phyloP scores from a whole-genome alignment of 192 early-diverging fungal species.

The Coemansia sp. region DNA sequence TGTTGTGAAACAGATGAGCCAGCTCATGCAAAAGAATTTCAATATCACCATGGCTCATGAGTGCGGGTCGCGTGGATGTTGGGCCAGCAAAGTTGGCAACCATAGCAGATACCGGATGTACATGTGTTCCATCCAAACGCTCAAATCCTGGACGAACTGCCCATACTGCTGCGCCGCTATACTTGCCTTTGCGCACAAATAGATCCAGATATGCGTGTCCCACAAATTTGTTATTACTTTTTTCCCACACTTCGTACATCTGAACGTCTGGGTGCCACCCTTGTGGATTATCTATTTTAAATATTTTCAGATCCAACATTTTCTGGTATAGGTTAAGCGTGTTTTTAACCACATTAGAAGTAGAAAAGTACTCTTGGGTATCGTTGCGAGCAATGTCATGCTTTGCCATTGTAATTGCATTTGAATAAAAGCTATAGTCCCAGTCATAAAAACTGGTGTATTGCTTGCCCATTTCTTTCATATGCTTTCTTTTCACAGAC shows the following conservation, averaged over 20 bases:
- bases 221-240: conserved; percentile 51
- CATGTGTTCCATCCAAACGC: conserved; percentile 39
- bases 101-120: conserved; percentile 61
- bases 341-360: conserved; percentile 51
- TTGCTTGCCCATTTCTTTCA: conserved; percentile 22
- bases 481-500: conserved; percentile 54
- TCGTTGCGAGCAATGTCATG: conserved; percentile 54
- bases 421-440: conserved; percentile 72
- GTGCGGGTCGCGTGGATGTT: conserved; percentile 57
- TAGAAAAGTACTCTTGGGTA: conserved; percentile 67
- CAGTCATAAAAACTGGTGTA: conserved; percentile 53
- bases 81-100: conserved; percentile 59
- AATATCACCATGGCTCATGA: conserved; percentile 73
- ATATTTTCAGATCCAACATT: conserved; percentile 61
- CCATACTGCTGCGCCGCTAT: conserved; percentile 64
- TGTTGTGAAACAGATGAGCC: conserved; percentile 57
- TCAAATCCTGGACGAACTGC: conserved; percentile 63
- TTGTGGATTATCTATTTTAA: conserved; percentile 54
- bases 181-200: conserved; percentile 64
- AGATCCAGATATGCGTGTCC: conserved; percentile 69
- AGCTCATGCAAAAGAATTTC: conserved; percentile 77
- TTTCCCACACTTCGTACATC: conserved; percentile 67
- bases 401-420: conserved; percentile 56
- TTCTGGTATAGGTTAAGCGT: conserved; percentile 64
- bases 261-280: conserved; percentile 72